A percentile compares a stretch with the other conserved stretches of the same genome.
These are phyloP conservation scores for Yueomyces sp. DNA, from an alignment of 805 yeast genomes.

Conservation along the genomic window DNA sequence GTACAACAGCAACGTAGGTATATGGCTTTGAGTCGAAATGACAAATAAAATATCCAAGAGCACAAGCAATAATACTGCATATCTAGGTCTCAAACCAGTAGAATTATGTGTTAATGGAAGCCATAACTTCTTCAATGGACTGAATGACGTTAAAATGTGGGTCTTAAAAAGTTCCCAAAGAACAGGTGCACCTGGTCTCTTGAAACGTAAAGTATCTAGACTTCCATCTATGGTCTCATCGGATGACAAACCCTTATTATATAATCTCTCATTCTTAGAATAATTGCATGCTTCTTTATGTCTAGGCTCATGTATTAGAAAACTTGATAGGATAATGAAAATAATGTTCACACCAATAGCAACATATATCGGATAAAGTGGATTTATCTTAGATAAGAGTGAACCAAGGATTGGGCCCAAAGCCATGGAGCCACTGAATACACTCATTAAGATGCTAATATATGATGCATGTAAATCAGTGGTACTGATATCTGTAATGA, in stretches of 20 bases:
- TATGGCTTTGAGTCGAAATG: constrained; percentile 28
- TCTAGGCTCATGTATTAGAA: constrained; percentile 51
- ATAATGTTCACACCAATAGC: constrained; percentile 21
- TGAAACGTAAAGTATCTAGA: neutral
- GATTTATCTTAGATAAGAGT: constrained; percentile 18
- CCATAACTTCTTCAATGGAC: constrained; percentile 35
- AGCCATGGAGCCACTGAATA: constrained; percentile 46
- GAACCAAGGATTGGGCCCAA: constrained; percentile 54
- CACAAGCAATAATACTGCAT: constrained; percentile 37
- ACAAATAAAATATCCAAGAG: constrained; percentile 32
- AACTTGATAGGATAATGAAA: constrained; percentile 23
- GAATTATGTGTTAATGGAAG: constrained; percentile 11
- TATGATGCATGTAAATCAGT: constrained; percentile 43
- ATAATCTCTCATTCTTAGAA: constrained; percentile 26
- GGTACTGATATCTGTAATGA: constrained; percentile 61
- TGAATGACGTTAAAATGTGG: constrained; percentile 9
- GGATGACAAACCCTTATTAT: neutral
- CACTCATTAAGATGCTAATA: constrained; percentile 47
- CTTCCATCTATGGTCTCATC: neutral
- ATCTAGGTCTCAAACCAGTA: constrained; percentile 24
- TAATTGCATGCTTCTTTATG: constrained; percentile 38
- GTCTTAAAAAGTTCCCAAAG: constrained; percentile 2
- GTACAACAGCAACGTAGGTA: constrained; percentile 35
- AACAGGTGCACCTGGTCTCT: neutral
- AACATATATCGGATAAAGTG: constrained; percentile 21